A percentile compares a stretch with the other conserved stretches of the same genome.
Conservation (phyloP, 78 protist species). For the Fonticula alba region DNA sequence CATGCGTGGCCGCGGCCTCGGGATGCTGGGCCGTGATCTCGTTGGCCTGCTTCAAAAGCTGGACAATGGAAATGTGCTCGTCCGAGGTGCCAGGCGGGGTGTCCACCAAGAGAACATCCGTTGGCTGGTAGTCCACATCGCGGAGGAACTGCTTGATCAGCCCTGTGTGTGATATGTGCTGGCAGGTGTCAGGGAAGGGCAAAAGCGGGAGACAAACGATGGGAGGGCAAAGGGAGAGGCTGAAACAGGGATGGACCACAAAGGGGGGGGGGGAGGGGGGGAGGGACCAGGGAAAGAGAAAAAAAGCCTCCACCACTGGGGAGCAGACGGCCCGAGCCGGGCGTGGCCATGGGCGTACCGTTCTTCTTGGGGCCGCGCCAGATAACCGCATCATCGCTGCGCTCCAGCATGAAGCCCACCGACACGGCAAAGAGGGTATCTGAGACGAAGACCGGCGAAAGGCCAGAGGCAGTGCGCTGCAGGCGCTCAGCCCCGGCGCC, state of each 20-base stretch:
- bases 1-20: too few species aligned
- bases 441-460: conserved; percentile 73
- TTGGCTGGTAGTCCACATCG: conserved; percentile 90
- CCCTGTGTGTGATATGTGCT: conserved; percentile 19
- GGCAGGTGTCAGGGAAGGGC: too few species aligned
- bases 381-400: conserved; percentile 81
- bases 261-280: too few species aligned
- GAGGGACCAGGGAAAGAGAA: too few species aligned
- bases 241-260: too few species aligned
- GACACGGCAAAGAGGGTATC: conserved; percentile 83
- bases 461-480: conserved; percentile 65
- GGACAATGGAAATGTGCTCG: conserved; percentile 88
- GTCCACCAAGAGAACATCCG: conserved; percentile 86
- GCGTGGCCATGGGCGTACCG: conserved; percentile 16
- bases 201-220: background rate
- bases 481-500: conserved; percentile 62
- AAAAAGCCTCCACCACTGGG: too few species aligned
- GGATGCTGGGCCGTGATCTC: background rate
- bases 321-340: too few species aligned
- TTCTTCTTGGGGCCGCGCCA: conserved; percentile 97
- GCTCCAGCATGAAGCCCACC: conserved; percentile 77
- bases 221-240: background rate
- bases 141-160: conserved; percentile 86
- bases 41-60: conserved; percentile 28
- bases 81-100: conserved; percentile 99